phyloP scores from a whole-genome alignment of 1,284 basidiomycete species.

The Megacollybia platyphylla region DNA sequence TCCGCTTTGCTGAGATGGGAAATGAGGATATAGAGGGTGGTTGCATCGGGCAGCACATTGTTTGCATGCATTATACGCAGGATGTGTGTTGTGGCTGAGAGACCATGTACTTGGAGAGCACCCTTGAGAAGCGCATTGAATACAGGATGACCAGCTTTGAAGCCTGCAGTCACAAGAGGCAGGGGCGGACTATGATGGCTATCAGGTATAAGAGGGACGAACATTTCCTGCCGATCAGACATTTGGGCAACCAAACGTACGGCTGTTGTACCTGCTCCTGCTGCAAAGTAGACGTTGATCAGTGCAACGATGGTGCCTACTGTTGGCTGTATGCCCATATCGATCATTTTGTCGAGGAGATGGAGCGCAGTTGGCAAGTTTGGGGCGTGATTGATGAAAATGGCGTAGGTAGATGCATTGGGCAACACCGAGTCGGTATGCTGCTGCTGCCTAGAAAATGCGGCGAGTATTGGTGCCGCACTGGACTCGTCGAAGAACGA shows the following conservation, averaged over 20 bases:
- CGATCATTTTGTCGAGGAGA: slow-evolving; percentile 35
- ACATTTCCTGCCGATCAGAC: slow-evolving; percentile 17
- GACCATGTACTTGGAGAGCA: slow-evolving; percentile 29
- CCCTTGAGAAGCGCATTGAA: slow-evolving; percentile 49
- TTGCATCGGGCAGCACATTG: slow-evolving; percentile 32
- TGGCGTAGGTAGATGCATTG: slow-evolving; percentile 49
- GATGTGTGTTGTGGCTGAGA: slow-evolving; percentile 29
- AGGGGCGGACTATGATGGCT: slow-evolving; percentile 6
- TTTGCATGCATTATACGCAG: slow-evolving; percentile 40
- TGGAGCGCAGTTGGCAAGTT: slow-evolving; percentile 32
- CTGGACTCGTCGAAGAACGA: slow-evolving; percentile 27
- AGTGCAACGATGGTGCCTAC: slow-evolving; percentile 35
- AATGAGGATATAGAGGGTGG: slow-evolving; percentile 42
- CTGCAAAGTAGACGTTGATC: slow-evolving; percentile 38
- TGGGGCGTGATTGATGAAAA: slow-evolving; percentile 45
- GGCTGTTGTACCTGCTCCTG: slow-evolving; percentile 32
- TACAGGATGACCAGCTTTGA: slow-evolving; percentile 31
- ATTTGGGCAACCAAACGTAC: slow-evolving; percentile 33
- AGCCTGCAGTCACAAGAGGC: slow-evolving; percentile 19
- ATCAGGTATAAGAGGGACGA: slow-evolving; percentile 7
- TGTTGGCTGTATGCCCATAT: slow-evolving; percentile 30
- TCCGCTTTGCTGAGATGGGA: slow-evolving; percentile 30
- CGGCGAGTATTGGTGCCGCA: slow-evolving; percentile 16
- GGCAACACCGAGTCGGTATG: slow-evolving; percentile 15
- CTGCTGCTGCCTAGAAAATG: slow-evolving; percentile 16